phyloP scores from a whole-genome alignment of 495 filamentous ascomycete species.

The Lasiosphaeria miniovina region DNA sequence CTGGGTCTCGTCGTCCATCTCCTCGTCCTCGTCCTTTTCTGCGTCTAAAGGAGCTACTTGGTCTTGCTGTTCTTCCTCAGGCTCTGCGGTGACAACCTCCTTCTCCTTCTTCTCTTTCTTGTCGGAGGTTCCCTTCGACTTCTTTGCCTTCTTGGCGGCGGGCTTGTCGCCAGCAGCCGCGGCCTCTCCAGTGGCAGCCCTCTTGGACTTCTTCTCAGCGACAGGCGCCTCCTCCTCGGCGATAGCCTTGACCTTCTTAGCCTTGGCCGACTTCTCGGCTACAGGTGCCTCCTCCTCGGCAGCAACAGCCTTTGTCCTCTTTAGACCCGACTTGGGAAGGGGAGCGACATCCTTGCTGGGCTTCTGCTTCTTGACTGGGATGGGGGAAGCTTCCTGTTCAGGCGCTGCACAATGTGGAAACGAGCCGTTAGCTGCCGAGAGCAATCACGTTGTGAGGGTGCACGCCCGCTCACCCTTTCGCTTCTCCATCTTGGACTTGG shows the following conservation, averaged over 20 bases:
- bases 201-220: not conserved
- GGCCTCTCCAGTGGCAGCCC: conserved; percentile 6
- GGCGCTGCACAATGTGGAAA: conserved; percentile 16
- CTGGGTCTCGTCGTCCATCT: conserved; percentile 46
- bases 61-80: conserved; percentile 25
- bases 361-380: conserved; percentile 42
- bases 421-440: not conserved
- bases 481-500: conserved; percentile 42
- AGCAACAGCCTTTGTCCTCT: conserved; percentile 9
- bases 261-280: conserved; percentile 2
- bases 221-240: conserved; percentile 26
- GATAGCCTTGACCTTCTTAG: conserved; percentile 13
- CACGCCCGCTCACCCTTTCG: conserved; percentile 44
- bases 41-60: conserved; percentile 30
- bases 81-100: conserved; percentile 23
- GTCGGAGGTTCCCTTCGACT: conserved; percentile 24
- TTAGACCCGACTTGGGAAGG: not conserved
- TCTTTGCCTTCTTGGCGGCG: conserved; percentile 26
- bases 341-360: conserved; percentile 12
- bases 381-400: conserved; percentile 37
- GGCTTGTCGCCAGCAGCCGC: conserved; percentile 8
- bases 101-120: conserved; percentile 32
- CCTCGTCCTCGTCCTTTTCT: conserved; percentile 26
- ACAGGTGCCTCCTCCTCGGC: conserved; percentile 12
- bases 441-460: not conserved